Evolutionary conservation across 805 yeast species (phyloP), one percentile per base, ranked within the genome.

Genomic region (Candida ponderosae): DNA sequence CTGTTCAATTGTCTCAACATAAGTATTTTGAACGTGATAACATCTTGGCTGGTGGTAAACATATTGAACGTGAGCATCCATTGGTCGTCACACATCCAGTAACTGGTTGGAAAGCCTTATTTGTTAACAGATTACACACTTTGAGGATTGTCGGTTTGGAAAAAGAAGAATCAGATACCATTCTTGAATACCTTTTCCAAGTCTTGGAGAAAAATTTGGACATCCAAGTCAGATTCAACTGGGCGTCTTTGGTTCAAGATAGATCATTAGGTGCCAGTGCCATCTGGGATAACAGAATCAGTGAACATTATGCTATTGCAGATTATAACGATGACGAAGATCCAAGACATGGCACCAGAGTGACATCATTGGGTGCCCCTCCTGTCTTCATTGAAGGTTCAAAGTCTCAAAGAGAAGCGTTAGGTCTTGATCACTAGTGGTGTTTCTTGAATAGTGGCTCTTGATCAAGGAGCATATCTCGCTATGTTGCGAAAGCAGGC

Each of bases 91-190:
- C 80, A 21, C 76, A 77, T 46, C 81, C 82, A 8, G 77, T 68
- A 9, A 76, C 81, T 32, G 79, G 79, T 20, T 70, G 77, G 79
- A 76, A 76, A 56, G 58, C 75, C 2, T 56, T 75, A 44, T 74
- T 61, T 42, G 74, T 72, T 32, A 73, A 72, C 56, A 62, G 74
- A 37, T 53, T 60, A 6, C 63, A 63, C 64, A 70, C 76, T 13
- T 56, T 47, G 26, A 60, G 71, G 41, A 74, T 74, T 40, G 63
- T 68, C 14, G 79, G 76, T 4, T 60, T 74, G 30, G 65, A 67
- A 35, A 66, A 68, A 18, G 70, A 55, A 36, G 80, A 74, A 55
- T 62, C 70, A 13, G 64, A 63, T 24, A 40, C 64, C 5, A 62
- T 74, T 37, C 59, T 72, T 46, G 59, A 65, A 29, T 69, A 69